phyloP scores from a whole-genome alignment of 1,284 basidiomycete species.

The Ganoderma meredithae region DNA sequence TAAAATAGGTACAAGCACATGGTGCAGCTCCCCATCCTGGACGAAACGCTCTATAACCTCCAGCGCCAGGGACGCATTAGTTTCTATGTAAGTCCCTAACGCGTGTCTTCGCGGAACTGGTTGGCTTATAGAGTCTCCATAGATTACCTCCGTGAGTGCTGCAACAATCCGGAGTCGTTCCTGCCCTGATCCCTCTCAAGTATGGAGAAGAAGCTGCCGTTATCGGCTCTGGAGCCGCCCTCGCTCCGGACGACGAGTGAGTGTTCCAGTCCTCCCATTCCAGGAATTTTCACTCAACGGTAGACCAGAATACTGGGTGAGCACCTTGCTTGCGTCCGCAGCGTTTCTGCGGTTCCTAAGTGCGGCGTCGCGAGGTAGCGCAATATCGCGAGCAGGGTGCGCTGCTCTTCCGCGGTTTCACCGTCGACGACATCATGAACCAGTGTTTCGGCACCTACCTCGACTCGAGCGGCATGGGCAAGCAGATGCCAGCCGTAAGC shows the following conservation, averaged over 20 bases:
- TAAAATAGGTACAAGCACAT: slow-evolving; percentile 76
- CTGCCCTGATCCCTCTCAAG: slow-evolving; percentile 46
- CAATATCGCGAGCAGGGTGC: slow-evolving; percentile 94
- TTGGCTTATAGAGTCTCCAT: neutral
- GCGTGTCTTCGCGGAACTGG: neutral
- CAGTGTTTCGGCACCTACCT: slow-evolving; percentile 90
- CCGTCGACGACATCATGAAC: slow-evolving; percentile 77
- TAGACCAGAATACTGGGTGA: slow-evolving; percentile 65
- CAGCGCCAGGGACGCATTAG: slow-evolving; percentile 95
- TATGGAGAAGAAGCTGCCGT: slow-evolving; percentile 94
- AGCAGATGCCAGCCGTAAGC: slow-evolving; percentile 87
- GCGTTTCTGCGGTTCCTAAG: neutral
- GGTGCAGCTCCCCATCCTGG: slow-evolving; percentile 85
- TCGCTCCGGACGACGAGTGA: slow-evolving; percentile 88
- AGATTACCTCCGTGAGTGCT: slow-evolving; percentile 34
- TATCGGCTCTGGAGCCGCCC: slow-evolving; percentile 88
- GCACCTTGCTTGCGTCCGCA: slow-evolving; percentile 23
- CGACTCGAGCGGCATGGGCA: slow-evolving; percentile 85
- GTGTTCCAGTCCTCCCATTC: slow-evolving; percentile 40
- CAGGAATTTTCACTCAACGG: slow-evolving; percentile 16
- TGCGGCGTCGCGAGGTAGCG: slow-evolving; percentile 49
- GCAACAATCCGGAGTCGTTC: slow-evolving; percentile 15
- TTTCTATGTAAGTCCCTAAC: slow-evolving; percentile 76
- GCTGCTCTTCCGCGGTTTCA: slow-evolving; percentile 87
- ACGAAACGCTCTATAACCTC: slow-evolving; percentile 90